These are phyloP conservation scores for Mycena metata DNA, from an alignment of 768 basidiomycete species.

Conservation along the genomic window DNA sequence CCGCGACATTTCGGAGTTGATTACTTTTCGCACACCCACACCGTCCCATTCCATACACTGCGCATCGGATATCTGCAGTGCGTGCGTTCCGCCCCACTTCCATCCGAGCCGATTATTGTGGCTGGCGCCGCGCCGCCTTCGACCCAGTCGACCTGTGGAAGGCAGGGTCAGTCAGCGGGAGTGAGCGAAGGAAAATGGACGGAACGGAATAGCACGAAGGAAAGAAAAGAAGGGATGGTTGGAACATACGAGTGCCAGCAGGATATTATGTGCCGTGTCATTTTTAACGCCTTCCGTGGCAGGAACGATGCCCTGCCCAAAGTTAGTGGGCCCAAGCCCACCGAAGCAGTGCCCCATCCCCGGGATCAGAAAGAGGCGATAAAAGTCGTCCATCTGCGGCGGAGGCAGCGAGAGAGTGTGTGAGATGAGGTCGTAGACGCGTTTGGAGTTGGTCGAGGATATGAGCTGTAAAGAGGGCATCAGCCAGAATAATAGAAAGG, in stretches of 20 bases:
- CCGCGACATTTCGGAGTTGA: background rate
- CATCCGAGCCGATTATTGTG: conserved; percentile 16
- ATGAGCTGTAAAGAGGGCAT: conserved; percentile 25
- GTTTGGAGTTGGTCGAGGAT: conserved; percentile 37
- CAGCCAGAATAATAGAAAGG: background rate
- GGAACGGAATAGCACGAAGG: too few species aligned
- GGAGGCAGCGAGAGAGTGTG: conserved; percentile 31
- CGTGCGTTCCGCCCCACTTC: background rate
- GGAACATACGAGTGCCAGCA: conserved; percentile 25
- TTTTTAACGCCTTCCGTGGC: conserved; percentile 13
- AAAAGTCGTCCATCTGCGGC: conserved; percentile 39
- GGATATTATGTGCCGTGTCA: conserved; percentile 19
- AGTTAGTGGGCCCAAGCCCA: conserved; percentile 29
- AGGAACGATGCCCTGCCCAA: conserved; percentile 31
- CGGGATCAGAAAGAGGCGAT: conserved; percentile 43
- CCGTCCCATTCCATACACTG: conserved; percentile 26
- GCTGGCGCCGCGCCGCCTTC: conserved; percentile 26
- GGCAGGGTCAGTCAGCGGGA: too few species aligned
- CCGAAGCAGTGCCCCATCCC: conserved; percentile 42
- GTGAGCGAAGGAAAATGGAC: too few species aligned
- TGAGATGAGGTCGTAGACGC: conserved; percentile 38
- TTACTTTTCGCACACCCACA: background rate
- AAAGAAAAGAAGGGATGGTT: too few species aligned
- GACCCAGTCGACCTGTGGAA: conserved; percentile 17
- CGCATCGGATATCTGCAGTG: conserved; percentile 26